These are phyloP conservation scores for Exophiala phaeomuriformis DNA, from an alignment of 2,329 filamentous ascomycete species.

Conservation along the genomic window DNA sequence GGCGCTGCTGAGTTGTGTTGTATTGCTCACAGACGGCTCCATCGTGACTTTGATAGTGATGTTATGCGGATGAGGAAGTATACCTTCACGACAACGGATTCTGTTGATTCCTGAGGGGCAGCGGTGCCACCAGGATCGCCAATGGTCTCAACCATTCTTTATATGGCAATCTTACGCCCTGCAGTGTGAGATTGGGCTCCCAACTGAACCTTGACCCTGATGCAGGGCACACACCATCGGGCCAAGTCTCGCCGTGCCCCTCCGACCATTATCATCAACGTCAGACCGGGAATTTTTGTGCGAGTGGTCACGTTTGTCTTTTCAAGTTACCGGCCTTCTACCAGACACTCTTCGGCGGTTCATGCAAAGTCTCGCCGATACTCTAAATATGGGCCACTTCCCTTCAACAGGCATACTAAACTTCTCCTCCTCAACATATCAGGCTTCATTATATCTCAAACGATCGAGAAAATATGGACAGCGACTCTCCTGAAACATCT, in stretches of 20 bases:
- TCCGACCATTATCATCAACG: too few species aligned
- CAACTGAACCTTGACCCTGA: not conserved
- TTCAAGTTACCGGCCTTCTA: not conserved
- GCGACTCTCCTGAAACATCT: conserved; percentile 9
- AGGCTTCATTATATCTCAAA: not conserved
- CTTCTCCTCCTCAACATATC: not conserved
- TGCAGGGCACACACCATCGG: conserved; percentile 4
- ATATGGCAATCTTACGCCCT: too few species aligned
- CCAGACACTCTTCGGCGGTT: too few species aligned
- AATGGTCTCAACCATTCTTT: too few species aligned
- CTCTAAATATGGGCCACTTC: not conserved
- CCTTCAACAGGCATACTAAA: not conserved
- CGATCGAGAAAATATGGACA: conserved; percentile 4
- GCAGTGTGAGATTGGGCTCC: not conserved
- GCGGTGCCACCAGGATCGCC: too few species aligned
- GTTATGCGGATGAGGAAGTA: too few species aligned
- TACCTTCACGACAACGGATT: too few species aligned
- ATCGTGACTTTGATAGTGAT: not conserved
- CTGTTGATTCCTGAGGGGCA: too few species aligned
- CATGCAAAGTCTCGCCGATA: not conserved
- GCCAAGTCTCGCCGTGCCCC: conserved; percentile 8
- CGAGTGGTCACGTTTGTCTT: not conserved
- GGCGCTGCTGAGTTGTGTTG: not conserved
- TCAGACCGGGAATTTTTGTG: too few species aligned
- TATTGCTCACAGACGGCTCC: conserved; percentile 5